Conservation (phyloP, 2,329 filamentous ascomycete genomes). For the Trichothecium roseum region DNA sequence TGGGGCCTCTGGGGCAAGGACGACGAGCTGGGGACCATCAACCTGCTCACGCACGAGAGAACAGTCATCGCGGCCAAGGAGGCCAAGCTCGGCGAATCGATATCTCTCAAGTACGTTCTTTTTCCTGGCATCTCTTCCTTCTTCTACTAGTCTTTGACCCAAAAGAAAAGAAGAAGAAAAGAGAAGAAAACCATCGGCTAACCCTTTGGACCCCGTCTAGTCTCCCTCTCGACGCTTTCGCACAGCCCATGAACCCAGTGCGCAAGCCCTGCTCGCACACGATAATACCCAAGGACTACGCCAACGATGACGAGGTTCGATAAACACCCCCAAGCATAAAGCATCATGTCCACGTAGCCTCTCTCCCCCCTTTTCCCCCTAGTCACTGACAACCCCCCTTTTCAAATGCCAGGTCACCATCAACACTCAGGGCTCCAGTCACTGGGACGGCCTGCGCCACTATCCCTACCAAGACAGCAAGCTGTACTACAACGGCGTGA, state of each 20-base stretch:
- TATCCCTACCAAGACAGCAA: slow-evolving; percentile 6
- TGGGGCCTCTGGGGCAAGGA: slow-evolving; percentile 5
- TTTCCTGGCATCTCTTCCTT: background rate
- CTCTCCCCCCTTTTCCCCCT: too few relatives aligned
- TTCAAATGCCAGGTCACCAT: slow-evolving; percentile 22
- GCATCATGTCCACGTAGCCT: too few relatives aligned
- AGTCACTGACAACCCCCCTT: too few relatives aligned
- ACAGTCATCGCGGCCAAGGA: background rate
- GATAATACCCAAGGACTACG: too few relatives aligned
- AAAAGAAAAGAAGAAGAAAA: too few relatives aligned
- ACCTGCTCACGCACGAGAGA: slow-evolving; percentile 1
- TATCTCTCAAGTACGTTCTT: background rate
- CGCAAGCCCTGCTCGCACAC: too few relatives aligned
- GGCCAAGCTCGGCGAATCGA: background rate
- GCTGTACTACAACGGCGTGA: slow-evolving; percentile 7
- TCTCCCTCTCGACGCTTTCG: too few relatives aligned
- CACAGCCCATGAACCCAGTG: too few relatives aligned
- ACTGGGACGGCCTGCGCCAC: slow-evolving; percentile 7
- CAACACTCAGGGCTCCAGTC: slow-evolving; percentile 7
- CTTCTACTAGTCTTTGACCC: background rate
- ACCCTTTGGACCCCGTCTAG: too few relatives aligned
- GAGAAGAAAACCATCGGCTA: background rate
- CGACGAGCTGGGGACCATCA: slow-evolving; percentile 6
- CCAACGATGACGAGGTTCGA: too few relatives aligned
- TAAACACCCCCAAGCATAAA: too few relatives aligned